A percentile compares a stretch with the other conserved stretches of the same genome.
These are phyloP conservation scores for Vitis vinifera DNA, from an alignment of 164 flowering plant species.

Conservation along the genomic window DNA sequence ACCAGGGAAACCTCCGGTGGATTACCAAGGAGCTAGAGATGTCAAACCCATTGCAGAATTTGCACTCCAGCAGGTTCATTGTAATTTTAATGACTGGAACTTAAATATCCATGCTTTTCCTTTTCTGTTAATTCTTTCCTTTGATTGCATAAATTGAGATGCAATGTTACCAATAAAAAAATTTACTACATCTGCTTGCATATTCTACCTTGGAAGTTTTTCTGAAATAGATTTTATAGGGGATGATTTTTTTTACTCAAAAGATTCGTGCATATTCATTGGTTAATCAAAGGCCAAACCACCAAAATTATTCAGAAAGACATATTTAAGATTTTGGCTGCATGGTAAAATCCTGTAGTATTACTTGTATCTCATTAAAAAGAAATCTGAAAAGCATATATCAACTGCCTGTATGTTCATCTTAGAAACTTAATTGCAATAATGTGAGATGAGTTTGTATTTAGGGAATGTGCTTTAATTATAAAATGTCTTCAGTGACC, in stretches of 20 bases:
- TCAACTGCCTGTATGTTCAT: not conserved
- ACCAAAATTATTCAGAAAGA: no score
- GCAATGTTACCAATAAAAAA: not conserved
- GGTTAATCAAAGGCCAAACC: no score
- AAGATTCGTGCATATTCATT: no score
- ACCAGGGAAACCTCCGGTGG: conserved; percentile 91
- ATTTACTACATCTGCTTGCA: no score
- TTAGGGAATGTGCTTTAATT: not conserved
- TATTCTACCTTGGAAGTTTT: no score
- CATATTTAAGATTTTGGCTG: no score
- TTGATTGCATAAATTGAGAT: not conserved
- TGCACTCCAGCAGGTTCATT: conserved; percentile 75
- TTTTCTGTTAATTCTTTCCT: not conserved
- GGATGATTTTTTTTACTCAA: no score
- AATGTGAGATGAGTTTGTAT: not conserved
- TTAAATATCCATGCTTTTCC: not conserved
- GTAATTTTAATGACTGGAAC: not conserved
- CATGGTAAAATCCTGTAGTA: no score
- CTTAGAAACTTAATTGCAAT: not conserved
- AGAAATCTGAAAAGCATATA: not conserved
- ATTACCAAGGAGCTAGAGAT: conserved; percentile 96
- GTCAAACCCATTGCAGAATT: conserved; percentile 88
- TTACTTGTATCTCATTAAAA: no score
- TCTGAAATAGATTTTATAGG: no score
- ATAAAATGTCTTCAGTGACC: no score